Evolutionary conservation across 1,284 basidiomycete species (phyloP), one percentile per base, ranked within the genome.

Genomic region (Cryptococcus sp.): DNA sequence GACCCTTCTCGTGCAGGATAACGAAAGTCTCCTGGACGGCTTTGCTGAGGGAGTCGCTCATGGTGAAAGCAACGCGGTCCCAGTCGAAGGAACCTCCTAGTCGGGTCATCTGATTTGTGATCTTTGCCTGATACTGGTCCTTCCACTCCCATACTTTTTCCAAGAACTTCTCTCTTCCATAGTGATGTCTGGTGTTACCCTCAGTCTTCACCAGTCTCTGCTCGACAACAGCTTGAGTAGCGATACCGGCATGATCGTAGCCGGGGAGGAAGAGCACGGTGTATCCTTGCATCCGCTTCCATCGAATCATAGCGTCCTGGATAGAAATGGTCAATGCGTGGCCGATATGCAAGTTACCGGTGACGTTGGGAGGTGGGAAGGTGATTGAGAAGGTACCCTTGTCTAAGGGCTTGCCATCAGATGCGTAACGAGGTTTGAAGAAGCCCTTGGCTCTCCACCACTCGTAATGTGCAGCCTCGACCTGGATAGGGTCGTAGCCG

Each of bases 241-340:
- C 95, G 64, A 99, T 99, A 69, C 95, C 94, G 5, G 96, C 96
- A 74, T 99, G 96, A 78, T 99, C 96, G 72, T 94, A 99, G 8
- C 96, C 96, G 0, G 96, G 96, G 3, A 89, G 86, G 72, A 90
- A 99, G 1, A 98, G 82, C 0, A 89, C 89, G 5, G 92, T 91
- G 80, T 89, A 93, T 3, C 95, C 95, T 53, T 90, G 81, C 96
- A 99, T 99, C 38, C 93, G 89, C 77, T 94, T 92, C 93, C 93
- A 97, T 73, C 93, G 84, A 55, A 92, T 82, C 58, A 97, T 80
- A 2, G 86, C 81, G 76, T 99, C 96, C 75, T 99, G 94, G 60
- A 99, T 89, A 1, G 93, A 89, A 23, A 90, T 86, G 1, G 95
- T 97, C 54, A 99, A 82, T 2, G 89, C 96, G 70, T 99, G 96